phyloP scores from a whole-genome alignment of 225 moss, liverwort and hornwort species.

The Bryum argenteum region DNA sequence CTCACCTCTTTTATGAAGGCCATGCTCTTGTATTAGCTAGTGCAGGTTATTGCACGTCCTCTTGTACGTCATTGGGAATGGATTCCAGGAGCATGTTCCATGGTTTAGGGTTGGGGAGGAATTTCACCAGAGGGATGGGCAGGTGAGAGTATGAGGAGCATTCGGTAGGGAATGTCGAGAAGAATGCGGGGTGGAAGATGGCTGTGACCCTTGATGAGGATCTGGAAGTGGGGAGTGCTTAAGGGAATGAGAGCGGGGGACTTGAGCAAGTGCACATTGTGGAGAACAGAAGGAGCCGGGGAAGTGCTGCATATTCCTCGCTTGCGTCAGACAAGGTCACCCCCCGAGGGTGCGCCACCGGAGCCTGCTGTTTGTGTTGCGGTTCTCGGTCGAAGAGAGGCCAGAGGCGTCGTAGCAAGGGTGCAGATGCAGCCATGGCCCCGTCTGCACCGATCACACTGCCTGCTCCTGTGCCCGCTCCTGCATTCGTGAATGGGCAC shows the following conservation, averaged over 20 bases:
- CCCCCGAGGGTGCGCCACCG: slow-evolving; percentile 79
- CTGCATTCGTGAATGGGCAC: slow-evolving; percentile 73
- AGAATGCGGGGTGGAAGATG: not conserved
- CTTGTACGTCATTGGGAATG: not conserved
- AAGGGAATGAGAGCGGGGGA: slow-evolving; percentile 24
- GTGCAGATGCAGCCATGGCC: slow-evolving; percentile 72
- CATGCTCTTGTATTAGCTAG: too few relatives aligned
- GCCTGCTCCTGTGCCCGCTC: slow-evolving; percentile 67
- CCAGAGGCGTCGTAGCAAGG: slow-evolving; percentile 49
- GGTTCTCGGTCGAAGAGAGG: slow-evolving; percentile 44
- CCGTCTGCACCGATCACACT: slow-evolving; percentile 80
- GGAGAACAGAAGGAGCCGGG: slow-evolving; percentile 33
- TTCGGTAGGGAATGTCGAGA: not conserved
- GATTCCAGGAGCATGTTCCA: slow-evolving; percentile 3
- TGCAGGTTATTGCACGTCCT: too few relatives aligned
- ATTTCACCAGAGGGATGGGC: not conserved
- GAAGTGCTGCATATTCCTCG: slow-evolving; percentile 57
- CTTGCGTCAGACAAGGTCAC: slow-evolving; percentile 94
- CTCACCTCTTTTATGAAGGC: too few relatives aligned
- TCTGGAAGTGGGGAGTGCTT: slow-evolving; percentile 28
- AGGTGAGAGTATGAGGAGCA: not conserved
- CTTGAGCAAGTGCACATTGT: not conserved
- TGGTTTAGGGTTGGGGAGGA: slow-evolving; percentile 8
- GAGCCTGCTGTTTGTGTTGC: slow-evolving; percentile 61
- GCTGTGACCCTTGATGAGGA: slow-evolving; percentile 20